Base-by-base conservation (phyloP, 768 basidiomycete species). In the Suillus discolor region DNA sequence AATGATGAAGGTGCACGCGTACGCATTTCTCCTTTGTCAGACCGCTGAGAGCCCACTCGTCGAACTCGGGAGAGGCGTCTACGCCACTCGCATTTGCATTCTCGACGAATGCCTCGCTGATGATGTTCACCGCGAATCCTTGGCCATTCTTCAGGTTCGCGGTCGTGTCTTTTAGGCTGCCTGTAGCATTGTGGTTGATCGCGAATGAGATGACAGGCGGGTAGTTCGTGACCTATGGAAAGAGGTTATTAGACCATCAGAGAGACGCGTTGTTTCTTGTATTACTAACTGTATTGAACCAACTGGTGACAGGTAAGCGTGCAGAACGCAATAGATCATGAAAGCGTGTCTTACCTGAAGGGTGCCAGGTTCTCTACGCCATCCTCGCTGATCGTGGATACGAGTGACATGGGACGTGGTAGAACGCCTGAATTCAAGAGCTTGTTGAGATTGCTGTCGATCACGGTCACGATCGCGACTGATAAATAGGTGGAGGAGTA, bases 111-210 rank as follows among this genome's bases (percentile, higher is more conserved):
- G 82, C 77, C 68, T 87, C 86, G 51, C 84, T 85, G 71, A 89
- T 87, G 71, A 86, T 84, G 68, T 83, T 85, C 34, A 86, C 81
- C 6, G 81, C 82, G 72, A 87, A 88, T 3, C 66, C 72, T 54
- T 82, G 82, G 38, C 80, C 81, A 1, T 74, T 74, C 68, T 74
- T 77, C 69, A 86, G 83, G 67, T 87, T 87, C 34, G 69, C 67
- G 38, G 78, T 70, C 2, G 84, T 85, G 64, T 87, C 87, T 64
- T 80, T 79, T 51, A 72, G 25, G 23, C 71, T 57, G 2, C 23
- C 67, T n/a, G 69, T 68, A 7, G 67, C 68, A 20, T 66, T 69
- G 36, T 61, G 55, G 16, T 36, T 4, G 53, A 72, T 69, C 6
- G 71, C 69, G 70, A 83, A 75, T 1, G 82, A 82, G 31, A 87